phyloP scores from a whole-genome alignment of 371 early-diverging fungal genomes.

The Apophysomyces sp. region DNA sequence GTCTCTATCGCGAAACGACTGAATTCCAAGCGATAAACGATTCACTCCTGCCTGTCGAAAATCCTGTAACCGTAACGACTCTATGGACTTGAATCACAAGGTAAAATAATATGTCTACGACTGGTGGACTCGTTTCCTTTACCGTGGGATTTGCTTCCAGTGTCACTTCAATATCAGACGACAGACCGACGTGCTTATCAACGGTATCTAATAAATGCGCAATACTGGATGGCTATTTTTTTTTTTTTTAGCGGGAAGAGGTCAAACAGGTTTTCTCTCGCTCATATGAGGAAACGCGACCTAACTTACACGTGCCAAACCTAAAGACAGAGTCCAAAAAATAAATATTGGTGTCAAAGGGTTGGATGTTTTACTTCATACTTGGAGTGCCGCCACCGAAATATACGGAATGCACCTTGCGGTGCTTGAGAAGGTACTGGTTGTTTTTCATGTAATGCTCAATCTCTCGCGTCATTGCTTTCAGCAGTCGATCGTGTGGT shows the following conservation, averaged over 20 bases:
- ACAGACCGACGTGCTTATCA: constrained; percentile 29
- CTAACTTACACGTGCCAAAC: constrained; percentile 14
- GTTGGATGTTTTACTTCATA: constrained; percentile 16
- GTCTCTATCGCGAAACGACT: constrained; percentile 61
- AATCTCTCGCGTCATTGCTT: constrained; percentile 55
- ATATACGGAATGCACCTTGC: constrained; percentile 62
- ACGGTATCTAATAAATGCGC: constrained; percentile 41
- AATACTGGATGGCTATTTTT: constrained; percentile 30
- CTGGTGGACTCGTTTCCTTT: constrained; percentile 3
- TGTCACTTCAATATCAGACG: constrained; percentile 54
- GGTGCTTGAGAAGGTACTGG: constrained; percentile 29
- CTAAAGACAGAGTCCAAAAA: constrained; percentile 11
- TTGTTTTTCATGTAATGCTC: constrained; percentile 30
- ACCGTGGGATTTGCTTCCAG: constrained; percentile 75
- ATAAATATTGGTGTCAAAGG: no score
- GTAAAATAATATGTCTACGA: background rate
- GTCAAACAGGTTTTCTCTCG: background rate
- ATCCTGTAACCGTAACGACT: constrained; percentile 32
- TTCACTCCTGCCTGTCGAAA: constrained; percentile 72
- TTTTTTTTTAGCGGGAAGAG: background rate
- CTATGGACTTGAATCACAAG: constrained; percentile 42
- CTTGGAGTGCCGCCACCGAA: constrained; percentile 70
- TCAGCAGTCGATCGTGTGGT: constrained; percentile 55
- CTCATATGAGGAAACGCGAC: no score
- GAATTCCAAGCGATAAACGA: constrained; percentile 82